Evolutionary conservation across 1,139 yeast species (phyloP).

Genomic region (Magnusiomyces fungicola): DNA sequence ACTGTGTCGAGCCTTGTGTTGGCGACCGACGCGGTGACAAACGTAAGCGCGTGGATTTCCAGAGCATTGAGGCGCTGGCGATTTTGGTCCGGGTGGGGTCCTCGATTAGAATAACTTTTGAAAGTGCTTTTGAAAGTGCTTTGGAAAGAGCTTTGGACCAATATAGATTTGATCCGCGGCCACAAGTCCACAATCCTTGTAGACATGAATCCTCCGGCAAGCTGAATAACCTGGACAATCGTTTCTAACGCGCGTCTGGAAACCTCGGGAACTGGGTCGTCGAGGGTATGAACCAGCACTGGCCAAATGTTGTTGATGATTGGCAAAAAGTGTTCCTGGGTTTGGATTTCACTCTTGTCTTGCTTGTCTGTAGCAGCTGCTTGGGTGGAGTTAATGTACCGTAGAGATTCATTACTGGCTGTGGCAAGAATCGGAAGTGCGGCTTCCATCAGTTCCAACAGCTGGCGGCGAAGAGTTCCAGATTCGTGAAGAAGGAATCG

Average conservation of each 20-base stretch:
- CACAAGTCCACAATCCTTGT: neutral
- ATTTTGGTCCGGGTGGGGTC: too few species aligned
- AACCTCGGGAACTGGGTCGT: neutral
- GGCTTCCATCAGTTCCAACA: slow-evolving; percentile 45
- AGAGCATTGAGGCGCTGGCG: too few species aligned
- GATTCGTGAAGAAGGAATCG: slow-evolving; percentile 59
- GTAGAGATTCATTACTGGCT: slow-evolving; percentile 38
- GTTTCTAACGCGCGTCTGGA: neutral
- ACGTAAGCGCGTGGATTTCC: too few species aligned
- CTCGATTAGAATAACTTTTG: too few species aligned
- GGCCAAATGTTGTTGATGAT: slow-evolving; percentile 69
- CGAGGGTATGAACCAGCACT: slow-evolving; percentile 22
- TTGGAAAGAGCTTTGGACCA: too few species aligned
- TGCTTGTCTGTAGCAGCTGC: neutral
- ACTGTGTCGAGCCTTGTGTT: too few species aligned
- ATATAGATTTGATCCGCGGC: neutral
- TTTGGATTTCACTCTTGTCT: neutral
- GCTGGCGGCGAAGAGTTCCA: slow-evolving; percentile 44
- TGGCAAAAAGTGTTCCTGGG: slow-evolving; percentile 51
- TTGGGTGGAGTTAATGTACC: neutral
- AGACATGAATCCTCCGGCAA: neutral
- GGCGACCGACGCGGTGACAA: too few species aligned
- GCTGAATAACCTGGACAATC: neutral
- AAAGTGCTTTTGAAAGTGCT: too few species aligned
- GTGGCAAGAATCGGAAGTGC: slow-evolving; percentile 53